Evolutionary conservation across 176 grass and related monocot genomes (phyloP).

Genomic region (Bothriochloa decipiens): DNA sequence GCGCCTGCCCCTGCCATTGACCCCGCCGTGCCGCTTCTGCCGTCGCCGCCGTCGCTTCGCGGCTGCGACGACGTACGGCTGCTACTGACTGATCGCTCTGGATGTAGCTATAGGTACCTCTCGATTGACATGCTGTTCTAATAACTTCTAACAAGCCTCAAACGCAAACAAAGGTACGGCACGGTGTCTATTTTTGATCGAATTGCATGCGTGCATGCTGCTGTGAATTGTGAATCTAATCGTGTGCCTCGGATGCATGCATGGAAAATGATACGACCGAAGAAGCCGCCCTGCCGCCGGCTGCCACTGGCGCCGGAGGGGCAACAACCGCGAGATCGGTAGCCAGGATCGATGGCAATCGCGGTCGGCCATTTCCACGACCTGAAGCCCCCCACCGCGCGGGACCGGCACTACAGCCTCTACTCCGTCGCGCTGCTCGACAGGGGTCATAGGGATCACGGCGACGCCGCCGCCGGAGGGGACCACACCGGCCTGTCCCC

Average conservation of each 20-base stretch:
- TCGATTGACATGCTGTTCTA: conserved; percentile 36
- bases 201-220: background rate
- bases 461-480: background rate
- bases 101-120: conserved; percentile 44
- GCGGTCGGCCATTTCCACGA: conserved; percentile 57
- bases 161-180: conserved; percentile 35
- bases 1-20: conserved; percentile 19
- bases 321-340: background rate
- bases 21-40: background rate
- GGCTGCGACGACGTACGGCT: background rate
- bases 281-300: conserved; percentile 24
- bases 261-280: background rate
- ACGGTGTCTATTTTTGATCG: background rate
- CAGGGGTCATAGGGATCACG: conserved; percentile 41
- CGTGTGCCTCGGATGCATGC: background rate
- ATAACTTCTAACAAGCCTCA: conserved; percentile 25
- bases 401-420: conserved; percentile 63
- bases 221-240: background rate
- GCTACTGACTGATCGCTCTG: conserved; percentile 21
- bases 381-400: conserved; percentile 50
- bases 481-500: conserved; percentile 48
- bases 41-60: conserved; percentile 19
- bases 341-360: conserved; percentile 52
- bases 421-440: conserved; percentile 62
- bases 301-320: conserved; percentile 28